Evolutionary conservation across 2,329 filamentous ascomycete genomes (phyloP), one percentile per base, ranked within the genome.

Genomic region (Penicillium brevicompactum): DNA sequence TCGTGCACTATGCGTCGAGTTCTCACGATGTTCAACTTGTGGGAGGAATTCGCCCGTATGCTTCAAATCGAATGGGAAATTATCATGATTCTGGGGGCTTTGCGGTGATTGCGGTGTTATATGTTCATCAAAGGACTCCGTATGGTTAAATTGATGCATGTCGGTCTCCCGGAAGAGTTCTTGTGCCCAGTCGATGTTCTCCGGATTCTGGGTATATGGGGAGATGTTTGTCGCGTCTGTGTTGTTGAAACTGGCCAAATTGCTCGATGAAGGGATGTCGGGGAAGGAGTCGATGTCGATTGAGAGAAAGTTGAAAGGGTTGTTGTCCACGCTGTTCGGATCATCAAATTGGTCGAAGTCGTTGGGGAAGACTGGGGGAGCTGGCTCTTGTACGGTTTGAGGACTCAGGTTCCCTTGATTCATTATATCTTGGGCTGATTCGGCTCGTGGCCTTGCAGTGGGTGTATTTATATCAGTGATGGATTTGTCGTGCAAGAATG

Each of bases 141-240:
- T 30, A 42, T 59, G 58, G 7, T 49, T 53, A 0, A 53, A 51
- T 8, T 58, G 52, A 2, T 51, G n/a, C 13, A 64, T 24, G 6
- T 64, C 57, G 4, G 59, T 55, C 14, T 63, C 67, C 16, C 60
- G 54, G 4, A 72, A 66, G 1, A 72, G 56, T 18, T 70, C 69
- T 40, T 67, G 60, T 32, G 68, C 62, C 70, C 70, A 72, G 55
- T 73, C 66, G 2, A 68, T 55, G 22, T 22, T 37, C 14, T 69
- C 67, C 5, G 68, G 41, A 11, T 68, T 63, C 18, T 61, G 42
- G 24, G 49, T 16, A 11, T 60, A 49, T 5, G 60, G 43, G 59
- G 34, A 42, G 5, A 50, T 16, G 41, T 55, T 45, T 7, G 18
- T 43, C 27, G 37, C 22, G 32, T 46, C 34, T 8, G 27, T 2